A percentile compares a stretch with the other conserved stretches of the same genome.
Conservation (phyloP, 2,329 filamentous ascomycete species). For the Cordyceps tenuipes region DNA sequence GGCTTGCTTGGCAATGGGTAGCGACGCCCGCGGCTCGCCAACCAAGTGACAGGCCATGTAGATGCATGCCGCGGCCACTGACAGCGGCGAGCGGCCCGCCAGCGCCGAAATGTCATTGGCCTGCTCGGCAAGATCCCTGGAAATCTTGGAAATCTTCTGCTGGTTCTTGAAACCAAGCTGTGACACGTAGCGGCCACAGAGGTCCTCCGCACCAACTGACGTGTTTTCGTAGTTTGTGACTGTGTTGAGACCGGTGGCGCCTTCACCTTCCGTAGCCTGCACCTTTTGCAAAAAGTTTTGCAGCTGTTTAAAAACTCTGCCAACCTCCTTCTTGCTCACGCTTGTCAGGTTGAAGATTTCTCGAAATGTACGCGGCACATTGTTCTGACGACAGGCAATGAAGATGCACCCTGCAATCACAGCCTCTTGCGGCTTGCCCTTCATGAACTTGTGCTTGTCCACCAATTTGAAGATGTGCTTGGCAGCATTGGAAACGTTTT, state of each 20-base stretch:
- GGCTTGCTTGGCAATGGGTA: slow-evolving; percentile 75
- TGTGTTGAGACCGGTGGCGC: slow-evolving; percentile 40
- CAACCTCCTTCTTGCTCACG: slow-evolving; percentile 96
- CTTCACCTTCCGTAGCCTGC: slow-evolving; percentile 48
- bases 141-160: slow-evolving; percentile 70
- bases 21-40: slow-evolving; percentile 68
- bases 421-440: slow-evolving; percentile 88
- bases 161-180: slow-evolving; percentile 65
- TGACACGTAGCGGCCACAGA: slow-evolving; percentile 85
- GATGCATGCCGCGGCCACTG: slow-evolving; percentile 89
- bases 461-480: slow-evolving; percentile 95
- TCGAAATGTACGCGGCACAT: slow-evolving; percentile 80
- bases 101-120: slow-evolving; percentile 72
- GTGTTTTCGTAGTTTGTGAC: slow-evolving; percentile 66
- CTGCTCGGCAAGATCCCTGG: slow-evolving; percentile 67
- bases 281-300: slow-evolving; percentile 78
- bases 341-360: slow-evolving; percentile 92
- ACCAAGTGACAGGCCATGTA: slow-evolving; percentile 91
- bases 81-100: slow-evolving; percentile 87
- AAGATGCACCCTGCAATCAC: slow-evolving; percentile 97
- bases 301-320: slow-evolving; percentile 85
- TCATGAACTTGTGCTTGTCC: slow-evolving; percentile 87
- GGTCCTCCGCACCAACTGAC: slow-evolving; percentile 71
- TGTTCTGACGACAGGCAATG: slow-evolving; percentile 87
- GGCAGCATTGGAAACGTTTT: slow-evolving; percentile 76